Conservation (phyloP, 1,284 basidiomycete genomes). For the Sphaerobolus stellatus region DNA sequence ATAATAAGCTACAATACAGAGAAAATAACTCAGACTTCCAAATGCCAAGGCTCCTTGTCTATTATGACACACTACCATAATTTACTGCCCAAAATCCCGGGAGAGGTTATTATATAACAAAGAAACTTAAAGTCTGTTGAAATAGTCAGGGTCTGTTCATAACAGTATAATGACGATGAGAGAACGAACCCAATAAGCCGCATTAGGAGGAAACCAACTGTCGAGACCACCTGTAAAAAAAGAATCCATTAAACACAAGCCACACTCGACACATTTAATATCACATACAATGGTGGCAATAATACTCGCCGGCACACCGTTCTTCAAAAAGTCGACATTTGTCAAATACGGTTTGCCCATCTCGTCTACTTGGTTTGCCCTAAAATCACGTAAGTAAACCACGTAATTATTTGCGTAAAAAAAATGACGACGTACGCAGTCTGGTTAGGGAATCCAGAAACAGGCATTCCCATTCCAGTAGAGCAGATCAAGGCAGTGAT, state of each 20-base stretch:
- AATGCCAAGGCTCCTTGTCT: no score
- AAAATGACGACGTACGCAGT: constrained; percentile 69
- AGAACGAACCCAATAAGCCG: constrained; percentile 53
- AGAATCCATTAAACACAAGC: constrained; percentile 6
- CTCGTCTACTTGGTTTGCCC: constrained; percentile 94
- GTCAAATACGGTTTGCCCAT: constrained; percentile 85
- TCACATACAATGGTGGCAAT: constrained; percentile 74
- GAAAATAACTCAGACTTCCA: no score
- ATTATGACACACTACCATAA: no score
- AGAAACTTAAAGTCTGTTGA: no score
- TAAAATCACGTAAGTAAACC: constrained; percentile 30
- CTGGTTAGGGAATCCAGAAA: constrained; percentile 97
- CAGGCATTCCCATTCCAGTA: constrained; percentile 97
- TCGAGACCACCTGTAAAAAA: constrained; percentile 65
- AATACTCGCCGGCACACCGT: constrained; percentile 89
- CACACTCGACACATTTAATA: constrained; percentile 10
- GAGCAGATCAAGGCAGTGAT: constrained; percentile 92
- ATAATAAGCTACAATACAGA: no score
- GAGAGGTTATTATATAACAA: no score
- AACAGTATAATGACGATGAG: no score
- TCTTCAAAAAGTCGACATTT: constrained; percentile 89
- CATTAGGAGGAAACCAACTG: constrained; percentile 80
- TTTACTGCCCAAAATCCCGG: no score
- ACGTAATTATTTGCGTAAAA: constrained; percentile 16
- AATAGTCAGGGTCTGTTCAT: no score